Evolutionary conservation across 2,329 filamentous ascomycete species (phyloP).

Genomic region (Penicillium sp.): DNA sequence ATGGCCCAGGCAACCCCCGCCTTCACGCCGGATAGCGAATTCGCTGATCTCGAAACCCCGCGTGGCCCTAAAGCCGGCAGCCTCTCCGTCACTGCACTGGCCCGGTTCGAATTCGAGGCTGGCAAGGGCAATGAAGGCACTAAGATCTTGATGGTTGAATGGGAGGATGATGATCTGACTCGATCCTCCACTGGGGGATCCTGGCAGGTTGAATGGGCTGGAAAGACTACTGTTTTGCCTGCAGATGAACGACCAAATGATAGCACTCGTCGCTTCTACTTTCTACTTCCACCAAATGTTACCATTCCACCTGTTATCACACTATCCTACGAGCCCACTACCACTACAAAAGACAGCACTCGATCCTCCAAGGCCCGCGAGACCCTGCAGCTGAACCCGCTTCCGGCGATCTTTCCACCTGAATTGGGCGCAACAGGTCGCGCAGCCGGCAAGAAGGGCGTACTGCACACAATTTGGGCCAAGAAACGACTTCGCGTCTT

Average conservation of each 20-base stretch:
- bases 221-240: constrained; percentile 67
- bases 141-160: constrained; percentile 90
- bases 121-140: constrained; percentile 74
- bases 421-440: constrained; percentile 64
- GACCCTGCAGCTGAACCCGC: constrained; percentile 64
- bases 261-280: constrained; percentile 64
- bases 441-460: constrained; percentile 68
- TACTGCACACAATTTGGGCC: constrained; percentile 86
- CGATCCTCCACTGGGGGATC: constrained; percentile 42
- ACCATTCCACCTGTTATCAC: constrained; percentile 67
- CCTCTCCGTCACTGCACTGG: constrained; percentile 56
- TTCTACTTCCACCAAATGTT: constrained; percentile 68
- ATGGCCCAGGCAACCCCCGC: constrained; percentile 18
- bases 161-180: constrained; percentile 60
- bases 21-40: constrained; percentile 32
- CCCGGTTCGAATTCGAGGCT: constrained; percentile 80
- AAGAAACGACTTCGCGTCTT: constrained; percentile 72
- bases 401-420: constrained; percentile 80
- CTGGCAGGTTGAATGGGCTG: constrained; percentile 81
- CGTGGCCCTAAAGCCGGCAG: constrained; percentile 19
- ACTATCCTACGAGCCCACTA: constrained; percentile 48
- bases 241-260: constrained; percentile 55
- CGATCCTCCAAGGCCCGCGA: constrained; percentile 24
- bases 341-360: too few species aligned
- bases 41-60: constrained; percentile 31